These are phyloP conservation scores for Aspergillus wentii DNA, from an alignment of 495 filamentous ascomycete species.

Conservation along the genomic window DNA sequence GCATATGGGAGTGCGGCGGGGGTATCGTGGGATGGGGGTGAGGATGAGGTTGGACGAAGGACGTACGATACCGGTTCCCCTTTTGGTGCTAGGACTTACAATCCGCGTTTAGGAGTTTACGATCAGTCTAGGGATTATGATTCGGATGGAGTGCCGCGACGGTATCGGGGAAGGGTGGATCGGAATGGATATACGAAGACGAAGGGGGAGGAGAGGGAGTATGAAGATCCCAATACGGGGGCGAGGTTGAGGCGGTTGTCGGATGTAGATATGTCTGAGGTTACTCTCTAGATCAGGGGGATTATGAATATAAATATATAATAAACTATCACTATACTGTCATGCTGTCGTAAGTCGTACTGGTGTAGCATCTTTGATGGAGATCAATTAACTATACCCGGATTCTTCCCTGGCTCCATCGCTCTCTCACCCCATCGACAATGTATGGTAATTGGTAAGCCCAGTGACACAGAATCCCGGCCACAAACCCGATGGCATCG, in stretches of 20 bases:
- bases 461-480: conserved; percentile 70
- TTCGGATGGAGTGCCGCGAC: no score
- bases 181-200: no score
- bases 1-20: conserved; percentile 1
- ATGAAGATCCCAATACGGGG: conserved; percentile 19
- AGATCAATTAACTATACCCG: conserved; percentile 16
- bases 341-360: no score
- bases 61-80: conserved; percentile 8
- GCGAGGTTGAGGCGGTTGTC: conserved; percentile 7
- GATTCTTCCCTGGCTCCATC: conserved; percentile 31
- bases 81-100: conserved; percentile 8
- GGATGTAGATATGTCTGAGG: conserved; percentile 16
- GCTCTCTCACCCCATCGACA: conserved; percentile 18
- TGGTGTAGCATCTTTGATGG: not conserved
- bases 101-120: conserved; percentile 11
- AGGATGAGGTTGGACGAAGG: conserved; percentile 1
- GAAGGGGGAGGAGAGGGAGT: no score
- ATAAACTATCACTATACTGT: no score
- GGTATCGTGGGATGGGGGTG: conserved; percentile 9
- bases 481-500: conserved; percentile 79
- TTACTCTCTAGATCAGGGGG: no score
- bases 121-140: conserved; percentile 13
- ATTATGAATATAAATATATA: not conserved
- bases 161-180: no score
- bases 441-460: conserved; percentile 34